phyloP scores from a whole-genome alignment of 2,329 filamentous ascomycete species.

The Daldinia sp. region DNA sequence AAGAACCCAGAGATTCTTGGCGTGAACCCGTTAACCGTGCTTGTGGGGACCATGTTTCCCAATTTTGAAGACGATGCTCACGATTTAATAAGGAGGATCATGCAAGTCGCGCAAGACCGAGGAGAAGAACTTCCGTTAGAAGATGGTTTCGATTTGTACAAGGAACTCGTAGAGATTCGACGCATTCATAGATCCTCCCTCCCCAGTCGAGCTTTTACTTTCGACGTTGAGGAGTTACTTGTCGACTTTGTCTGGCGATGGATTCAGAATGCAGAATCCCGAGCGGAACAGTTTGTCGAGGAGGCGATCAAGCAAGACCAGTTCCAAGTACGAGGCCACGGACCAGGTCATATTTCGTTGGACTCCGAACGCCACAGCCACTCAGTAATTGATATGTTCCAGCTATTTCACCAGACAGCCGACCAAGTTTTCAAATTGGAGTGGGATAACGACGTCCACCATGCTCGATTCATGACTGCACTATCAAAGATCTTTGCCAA shows the following conservation, averaged over 20 bases:
- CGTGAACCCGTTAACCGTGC: conserved; percentile 71
- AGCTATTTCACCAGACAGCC: conserved; percentile 90
- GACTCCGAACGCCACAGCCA: conserved; percentile 92
- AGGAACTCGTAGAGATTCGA: conserved; percentile 86
- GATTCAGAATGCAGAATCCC: conserved; percentile 84
- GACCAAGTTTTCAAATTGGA: conserved; percentile 87
- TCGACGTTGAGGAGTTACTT: conserved; percentile 86
- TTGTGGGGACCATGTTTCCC: conserved; percentile 87
- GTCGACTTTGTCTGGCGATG: conserved; percentile 97
- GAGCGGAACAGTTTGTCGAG: conserved; percentile 86
- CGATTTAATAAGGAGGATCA: conserved; percentile 84
- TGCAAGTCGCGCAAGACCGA: conserved; percentile 76
- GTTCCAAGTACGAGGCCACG: conserved; percentile 79
- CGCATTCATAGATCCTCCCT: conserved; percentile 82
- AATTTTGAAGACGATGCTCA: conserved; percentile 90
- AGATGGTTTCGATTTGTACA: conserved; percentile 95
- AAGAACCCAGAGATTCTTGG: conserved; percentile 91
- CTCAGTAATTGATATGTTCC: conserved; percentile 93
- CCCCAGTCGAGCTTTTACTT: conserved; percentile 80
- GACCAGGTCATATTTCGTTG: conserved; percentile 71
- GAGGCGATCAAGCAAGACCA: conserved; percentile 90
- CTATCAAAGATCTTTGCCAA: conserved; percentile 85
- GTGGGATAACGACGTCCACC: conserved; percentile 93
- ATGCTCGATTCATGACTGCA: conserved; percentile 97
- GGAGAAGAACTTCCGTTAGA: conserved; percentile 84